Base-by-base conservation (phyloP, 1,139 yeast genomes). In the Candida albicans region DNA sequence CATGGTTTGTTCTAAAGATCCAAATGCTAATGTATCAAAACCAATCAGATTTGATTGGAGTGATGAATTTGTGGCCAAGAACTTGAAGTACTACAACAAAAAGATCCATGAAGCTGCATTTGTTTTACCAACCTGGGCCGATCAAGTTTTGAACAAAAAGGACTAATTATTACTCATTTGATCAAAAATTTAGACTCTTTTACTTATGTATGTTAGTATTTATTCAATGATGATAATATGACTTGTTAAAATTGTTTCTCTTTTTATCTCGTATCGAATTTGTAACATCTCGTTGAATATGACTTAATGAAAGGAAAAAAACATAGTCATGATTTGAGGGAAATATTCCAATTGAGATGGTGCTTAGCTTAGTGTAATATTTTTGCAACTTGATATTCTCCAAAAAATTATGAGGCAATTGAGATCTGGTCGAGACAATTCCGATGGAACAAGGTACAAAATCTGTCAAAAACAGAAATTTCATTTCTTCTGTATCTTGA, bases 41-140 rank as follows among this genome's bases (percentile, higher is more conserved):
- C 96, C 97, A 43, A 57, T 80, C 52, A 81, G 96, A 67, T 70
- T 67, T 43, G 75, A 75, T 42, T 73, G 88, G 70, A 61, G 80
- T 42, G 78, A 74, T 39, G 84, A 77, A 49, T 80, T 79, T 54
- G 96, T 87, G 61, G 67, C 65, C 27, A 70, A 78, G 59, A 65
- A 82, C 57, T 82, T 84, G 81, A 81, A 78, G 59, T 90, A 90
- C 71, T 90, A 90, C 74, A 88, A 84, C 69, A 75, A 79, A 56
- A 74, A 76, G 56, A 82, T 90, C 56, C 97, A 90, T 67, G 79
- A 77, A 62, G 95, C 96, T 40, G 78, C 96, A 13, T 90, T 88
- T 58, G 87, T 88, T 45, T 76, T 90, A 62, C 97, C 97, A 56
- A 88, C 81, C 54, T 89, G 91, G 82, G 96, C 95, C 46, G 79